Evolutionary conservation across 139 green algal genomes (phyloP).

Genomic region (Coccomyxa sp.): DNA sequence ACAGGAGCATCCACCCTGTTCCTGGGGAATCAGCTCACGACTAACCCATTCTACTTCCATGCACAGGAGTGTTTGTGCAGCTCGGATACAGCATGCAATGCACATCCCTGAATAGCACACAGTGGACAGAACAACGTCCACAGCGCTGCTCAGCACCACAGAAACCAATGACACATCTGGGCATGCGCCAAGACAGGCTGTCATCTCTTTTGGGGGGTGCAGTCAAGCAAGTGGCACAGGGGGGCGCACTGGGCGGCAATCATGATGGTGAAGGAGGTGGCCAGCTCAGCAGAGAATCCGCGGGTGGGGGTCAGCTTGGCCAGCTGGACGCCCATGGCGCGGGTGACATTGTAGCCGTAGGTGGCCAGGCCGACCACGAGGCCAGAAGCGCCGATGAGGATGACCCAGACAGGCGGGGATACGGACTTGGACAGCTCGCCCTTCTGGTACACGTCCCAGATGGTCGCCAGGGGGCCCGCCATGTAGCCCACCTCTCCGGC

Average conservation of each 20-base stretch:
- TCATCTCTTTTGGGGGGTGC: not conserved
- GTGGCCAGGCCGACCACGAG: constrained; percentile 61
- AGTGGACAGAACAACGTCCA: too few species aligned
- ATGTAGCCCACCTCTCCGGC: constrained; percentile 44
- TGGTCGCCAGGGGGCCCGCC: constrained; percentile 41
- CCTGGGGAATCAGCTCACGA: too few species aligned
- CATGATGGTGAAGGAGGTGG: constrained; percentile 55
- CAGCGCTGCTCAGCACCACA: too few species aligned
- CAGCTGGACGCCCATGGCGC: constrained; percentile 50
- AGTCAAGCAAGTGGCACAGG: too few species aligned
- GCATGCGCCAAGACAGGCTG: too few species aligned
- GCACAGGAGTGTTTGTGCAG: too few species aligned
- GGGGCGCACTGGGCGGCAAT: constrained; percentile 34
- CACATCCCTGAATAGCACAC: too few species aligned
- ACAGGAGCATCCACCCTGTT: not conserved
- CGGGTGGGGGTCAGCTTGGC: constrained; percentile 55
- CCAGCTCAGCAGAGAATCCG: constrained; percentile 64
- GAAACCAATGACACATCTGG: too few species aligned
- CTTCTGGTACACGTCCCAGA: constrained; percentile 44
- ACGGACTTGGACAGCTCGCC: constrained; percentile 25
- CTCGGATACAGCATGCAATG: too few species aligned
- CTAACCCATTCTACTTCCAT: too few species aligned
- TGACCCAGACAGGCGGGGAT: constrained; percentile 37
- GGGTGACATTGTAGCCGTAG: constrained; percentile 63
- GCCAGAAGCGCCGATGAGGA: constrained; percentile 40